phyloP scores from a whole-genome alignment of 352 stramenopile genomes.

The Pythium plurisporium region DNA sequence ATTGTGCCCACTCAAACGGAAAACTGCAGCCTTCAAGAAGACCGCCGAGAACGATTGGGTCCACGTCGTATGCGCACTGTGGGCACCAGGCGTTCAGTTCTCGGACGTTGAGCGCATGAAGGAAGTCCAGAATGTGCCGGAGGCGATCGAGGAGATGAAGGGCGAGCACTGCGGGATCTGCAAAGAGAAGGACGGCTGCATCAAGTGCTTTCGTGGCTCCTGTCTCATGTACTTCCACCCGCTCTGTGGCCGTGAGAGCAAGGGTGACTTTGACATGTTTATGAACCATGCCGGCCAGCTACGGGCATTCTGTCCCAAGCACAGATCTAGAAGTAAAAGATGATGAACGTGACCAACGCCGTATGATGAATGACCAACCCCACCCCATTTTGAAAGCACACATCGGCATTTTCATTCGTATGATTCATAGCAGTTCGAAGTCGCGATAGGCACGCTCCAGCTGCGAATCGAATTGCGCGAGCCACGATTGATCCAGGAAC shows the following conservation, averaged over 20 bases:
- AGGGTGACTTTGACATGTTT: slow-evolving; percentile 84
- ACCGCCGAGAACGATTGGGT: slow-evolving; percentile 75
- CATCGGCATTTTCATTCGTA: neutral
- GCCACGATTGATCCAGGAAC: slow-evolving; percentile 75
- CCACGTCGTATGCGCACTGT: slow-evolving; percentile 85
- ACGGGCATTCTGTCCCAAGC: slow-evolving; percentile 75
- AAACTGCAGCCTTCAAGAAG: slow-evolving; percentile 79
- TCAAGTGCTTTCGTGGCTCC: slow-evolving; percentile 76
- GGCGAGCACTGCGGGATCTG: slow-evolving; percentile 58
- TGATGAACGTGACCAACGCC: slow-evolving; percentile 4
- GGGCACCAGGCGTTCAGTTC: slow-evolving; percentile 83
- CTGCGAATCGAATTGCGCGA: slow-evolving; percentile 78
- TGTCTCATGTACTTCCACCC: slow-evolving; percentile 78
- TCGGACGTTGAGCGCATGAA: slow-evolving; percentile 81
- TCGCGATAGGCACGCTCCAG: slow-evolving; percentile 66
- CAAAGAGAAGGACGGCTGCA: slow-evolving; percentile 63
- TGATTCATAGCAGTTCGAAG: slow-evolving; percentile 53
- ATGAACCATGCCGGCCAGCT: slow-evolving; percentile 86
- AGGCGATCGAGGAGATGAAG: slow-evolving; percentile 65
- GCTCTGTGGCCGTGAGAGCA: slow-evolving; percentile 77
- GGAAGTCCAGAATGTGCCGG: slow-evolving; percentile 67
- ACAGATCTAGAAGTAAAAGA: slow-evolving; percentile 49
- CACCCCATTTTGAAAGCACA: neutral
- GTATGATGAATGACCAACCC: slow-evolving; percentile 6
- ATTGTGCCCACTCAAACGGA: slow-evolving; percentile 69